phyloP scores from a whole-genome alignment of 805 yeast genomes.

The Millerozyma miso region DNA sequence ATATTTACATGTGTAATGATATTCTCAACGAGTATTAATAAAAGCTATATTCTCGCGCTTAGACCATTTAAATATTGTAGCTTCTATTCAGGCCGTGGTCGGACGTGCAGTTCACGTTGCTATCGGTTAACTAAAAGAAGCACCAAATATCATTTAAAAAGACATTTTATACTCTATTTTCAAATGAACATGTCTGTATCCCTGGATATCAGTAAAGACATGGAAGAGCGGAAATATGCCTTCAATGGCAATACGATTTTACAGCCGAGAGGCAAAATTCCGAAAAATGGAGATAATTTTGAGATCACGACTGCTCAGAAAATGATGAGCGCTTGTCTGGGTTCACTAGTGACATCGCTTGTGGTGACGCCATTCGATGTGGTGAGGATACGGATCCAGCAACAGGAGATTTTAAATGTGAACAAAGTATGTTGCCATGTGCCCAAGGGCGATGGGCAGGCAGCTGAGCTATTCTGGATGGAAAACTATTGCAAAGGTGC shows the following conservation, averaged over 20 bases:
- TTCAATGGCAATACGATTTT: neutral
- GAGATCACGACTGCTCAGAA: slow-evolving; percentile 53
- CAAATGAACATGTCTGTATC: neutral
- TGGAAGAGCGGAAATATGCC: neutral
- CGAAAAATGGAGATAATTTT: neutral
- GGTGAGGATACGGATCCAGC: slow-evolving; percentile 71
- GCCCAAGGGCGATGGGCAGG: slow-evolving; percentile 9
- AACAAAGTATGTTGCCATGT: slow-evolving; percentile 24
- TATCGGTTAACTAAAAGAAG: neutral
- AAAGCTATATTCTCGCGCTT: neutral
- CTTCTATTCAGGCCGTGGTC: neutral
- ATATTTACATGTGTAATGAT: slow-evolving; percentile 47
- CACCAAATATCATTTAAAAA: neutral
- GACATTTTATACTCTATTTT: too few relatives aligned
- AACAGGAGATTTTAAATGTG: slow-evolving; percentile 56
- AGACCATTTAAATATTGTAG: neutral
- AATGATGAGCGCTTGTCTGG: slow-evolving; percentile 76
- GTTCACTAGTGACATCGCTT: slow-evolving; percentile 67
- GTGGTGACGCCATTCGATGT: slow-evolving; percentile 82
- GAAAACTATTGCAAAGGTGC: slow-evolving; percentile 33
- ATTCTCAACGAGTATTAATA: slow-evolving; percentile 29
- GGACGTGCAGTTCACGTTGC: neutral
- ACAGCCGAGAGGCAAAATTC: neutral
- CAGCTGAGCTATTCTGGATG: slow-evolving; percentile 29
- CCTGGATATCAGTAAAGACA: neutral